These are phyloP conservation scores for Pyrenochaeta sp. DNA, from an alignment of 2,329 filamentous ascomycete species.

Conservation along the genomic window DNA sequence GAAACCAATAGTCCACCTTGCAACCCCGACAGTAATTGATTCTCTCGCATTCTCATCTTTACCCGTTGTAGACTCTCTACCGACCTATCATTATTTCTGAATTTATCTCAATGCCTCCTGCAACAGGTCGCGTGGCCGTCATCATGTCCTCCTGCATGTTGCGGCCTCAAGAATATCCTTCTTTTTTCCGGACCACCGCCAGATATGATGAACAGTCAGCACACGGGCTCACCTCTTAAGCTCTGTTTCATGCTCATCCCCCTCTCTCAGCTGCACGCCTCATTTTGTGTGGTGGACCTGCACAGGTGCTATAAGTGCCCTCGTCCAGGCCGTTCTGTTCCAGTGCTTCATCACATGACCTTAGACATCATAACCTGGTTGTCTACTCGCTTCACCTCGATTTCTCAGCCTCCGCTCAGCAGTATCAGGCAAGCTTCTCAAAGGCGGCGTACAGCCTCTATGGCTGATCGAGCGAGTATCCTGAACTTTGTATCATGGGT, in stretches of 20 bases:
- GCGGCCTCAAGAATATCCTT: background rate
- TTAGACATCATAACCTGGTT: background rate
- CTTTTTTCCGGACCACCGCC: background rate
- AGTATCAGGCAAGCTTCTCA: constrained; percentile 13
- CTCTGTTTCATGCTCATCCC: background rate
- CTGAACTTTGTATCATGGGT: constrained; percentile 39
- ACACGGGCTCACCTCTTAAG: background rate
- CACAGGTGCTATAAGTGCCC: background rate
- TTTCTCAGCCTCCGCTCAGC: too few species aligned
- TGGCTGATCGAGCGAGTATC: constrained; percentile 23
- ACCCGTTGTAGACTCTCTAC: background rate
- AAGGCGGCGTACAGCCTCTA: constrained; percentile 14
- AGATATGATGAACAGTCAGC: background rate
- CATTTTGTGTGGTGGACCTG: background rate
- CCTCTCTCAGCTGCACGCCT: background rate
- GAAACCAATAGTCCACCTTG: background rate
- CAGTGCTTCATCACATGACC: background rate
- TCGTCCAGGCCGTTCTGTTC: background rate
- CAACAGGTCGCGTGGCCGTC: background rate
- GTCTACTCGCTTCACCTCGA: too few species aligned
- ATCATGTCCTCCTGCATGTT: background rate
- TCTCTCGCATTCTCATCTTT: background rate
- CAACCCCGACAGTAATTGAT: too few species aligned
- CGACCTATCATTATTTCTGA: background rate
- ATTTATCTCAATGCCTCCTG: background rate